Conservation (phyloP, 2,329 filamentous ascomycete genomes). For the Colletotrichum gloeosporioides region DNA sequence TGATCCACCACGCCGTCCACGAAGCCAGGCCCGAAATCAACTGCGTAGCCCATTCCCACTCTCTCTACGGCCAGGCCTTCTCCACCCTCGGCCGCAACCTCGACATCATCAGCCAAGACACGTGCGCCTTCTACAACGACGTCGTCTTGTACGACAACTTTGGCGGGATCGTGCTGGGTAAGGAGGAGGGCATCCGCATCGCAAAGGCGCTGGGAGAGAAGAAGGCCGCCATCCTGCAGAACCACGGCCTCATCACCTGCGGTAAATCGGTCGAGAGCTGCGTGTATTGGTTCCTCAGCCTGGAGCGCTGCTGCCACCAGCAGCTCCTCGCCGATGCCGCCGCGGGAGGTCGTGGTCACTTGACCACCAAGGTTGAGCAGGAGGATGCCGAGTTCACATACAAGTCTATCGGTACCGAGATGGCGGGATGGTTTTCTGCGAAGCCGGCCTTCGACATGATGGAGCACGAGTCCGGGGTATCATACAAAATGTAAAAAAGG, state of each 20-base stretch:
- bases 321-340: constrained; percentile 63
- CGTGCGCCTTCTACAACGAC: constrained; percentile 64
- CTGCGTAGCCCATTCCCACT: constrained; percentile 61
- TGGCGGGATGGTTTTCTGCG: constrained; percentile 73
- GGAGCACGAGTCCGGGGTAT: constrained; percentile 13
- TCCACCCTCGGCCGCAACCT: constrained; percentile 64
- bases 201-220: constrained; percentile 49
- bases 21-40: constrained; percentile 57
- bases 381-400: constrained; percentile 73
- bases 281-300: constrained; percentile 59
- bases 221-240: constrained; percentile 59
- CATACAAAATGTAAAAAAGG: constrained; percentile 3
- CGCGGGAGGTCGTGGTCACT: constrained; percentile 64
- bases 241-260: constrained; percentile 60
- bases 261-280: constrained; percentile 55
- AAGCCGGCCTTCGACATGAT: constrained; percentile 73
- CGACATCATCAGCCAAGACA: constrained; percentile 70
- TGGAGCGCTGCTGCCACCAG: constrained; percentile 53
- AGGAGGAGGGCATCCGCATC: constrained; percentile 56
- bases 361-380: constrained; percentile 70
- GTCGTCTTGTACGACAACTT: constrained; percentile 50
- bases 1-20: constrained; percentile 57
- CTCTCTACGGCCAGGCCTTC: constrained; percentile 62
- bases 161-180: constrained; percentile 56
- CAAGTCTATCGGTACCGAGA: constrained; percentile 65